Evolutionary conservation across 2,329 filamentous ascomycete species (phyloP), one percentile per base, ranked within the genome.

Genomic region (Aspergillus carbonarius): DNA sequence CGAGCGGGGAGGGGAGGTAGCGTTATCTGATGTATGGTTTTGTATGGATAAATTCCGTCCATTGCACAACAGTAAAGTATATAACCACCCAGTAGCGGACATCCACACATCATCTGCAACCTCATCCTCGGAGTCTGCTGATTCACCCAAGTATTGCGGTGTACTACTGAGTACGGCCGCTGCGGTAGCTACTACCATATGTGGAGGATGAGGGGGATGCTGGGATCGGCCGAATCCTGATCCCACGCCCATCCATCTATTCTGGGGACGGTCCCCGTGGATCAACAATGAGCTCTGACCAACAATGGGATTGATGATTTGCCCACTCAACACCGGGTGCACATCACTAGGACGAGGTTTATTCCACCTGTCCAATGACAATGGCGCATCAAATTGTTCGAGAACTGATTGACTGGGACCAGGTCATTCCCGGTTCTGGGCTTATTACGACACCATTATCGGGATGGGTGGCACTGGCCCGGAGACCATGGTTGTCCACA

Each of bases 381-480:
- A 10, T 32, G 23, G 25, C 5, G 23, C n/a, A 15, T 12, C 23
- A 27, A 7, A 30, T 30, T 12, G 40, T 15, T 20, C 23, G 23
- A 32, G 37, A 4, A 53, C 37, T 27, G 12, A 23, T 13, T 27
- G 23, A 52, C 49, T 53, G 49, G 35, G 30, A 42, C 25, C 25
- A 18, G 49, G 15, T 40, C 20, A 34, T 39, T 13, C 35, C 49
- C 40, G 48, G 23, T 27, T 40, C 20, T 32, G 25, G 37, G 30
- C 8, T 3, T 17, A 59, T 60, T 60, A 61, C 56, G 59, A 61
- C 56, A 61, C 59, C 51, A 61, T 50, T 59, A 40, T 34, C 18
- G 25, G 15, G 13, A 12, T 25, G 34, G 42, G 51, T 58, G 48
- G 23, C 54, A 25, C 23, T 25, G 42, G 4, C 47, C 17, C 25